Evolutionary conservation across 2,329 filamentous ascomycete genomes (phyloP).

Genomic region (Talaromyces sp.): DNA sequence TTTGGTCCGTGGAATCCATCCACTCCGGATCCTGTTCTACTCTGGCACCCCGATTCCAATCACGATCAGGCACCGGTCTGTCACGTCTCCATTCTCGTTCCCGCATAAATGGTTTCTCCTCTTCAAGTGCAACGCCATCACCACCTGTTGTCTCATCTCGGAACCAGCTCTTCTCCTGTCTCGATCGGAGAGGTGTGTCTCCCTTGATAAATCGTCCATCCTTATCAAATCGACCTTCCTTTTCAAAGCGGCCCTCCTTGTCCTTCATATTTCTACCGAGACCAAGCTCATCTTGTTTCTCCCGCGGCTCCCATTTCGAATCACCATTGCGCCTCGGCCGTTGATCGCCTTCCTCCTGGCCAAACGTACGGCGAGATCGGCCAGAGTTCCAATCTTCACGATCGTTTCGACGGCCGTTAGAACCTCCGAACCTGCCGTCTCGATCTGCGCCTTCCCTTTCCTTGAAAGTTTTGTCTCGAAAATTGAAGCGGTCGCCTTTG

Average conservation of each 20-base stretch:
- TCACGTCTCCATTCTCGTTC: slow-evolving; percentile 63
- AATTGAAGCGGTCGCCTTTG: slow-evolving; percentile 61
- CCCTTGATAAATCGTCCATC: slow-evolving; percentile 49
- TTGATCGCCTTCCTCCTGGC: slow-evolving; percentile 41
- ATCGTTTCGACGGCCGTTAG: slow-evolving; percentile 38
- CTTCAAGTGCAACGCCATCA: slow-evolving; percentile 39
- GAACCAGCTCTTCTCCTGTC: slow-evolving; percentile 71
- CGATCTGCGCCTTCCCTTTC: slow-evolving; percentile 36
- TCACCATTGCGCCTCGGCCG: slow-evolving; percentile 42
- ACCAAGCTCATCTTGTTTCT: slow-evolving; percentile 50
- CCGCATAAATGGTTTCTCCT: slow-evolving; percentile 47
- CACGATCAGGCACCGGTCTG: slow-evolving; percentile 47
- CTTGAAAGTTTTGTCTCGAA: slow-evolving; percentile 49
- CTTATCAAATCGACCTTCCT: slow-evolving; percentile 28
- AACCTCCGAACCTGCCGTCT: slow-evolving; percentile 31
- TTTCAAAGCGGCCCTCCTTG: slow-evolving; percentile 50
- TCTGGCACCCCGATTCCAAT: slow-evolving; percentile 50
- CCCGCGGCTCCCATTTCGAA: slow-evolving; percentile 41
- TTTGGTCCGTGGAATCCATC: slow-evolving; percentile 69
- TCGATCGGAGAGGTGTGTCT: slow-evolving; percentile 62
- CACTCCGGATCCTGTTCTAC: slow-evolving; percentile 84
- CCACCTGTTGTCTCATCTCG: slow-evolving; percentile 51
- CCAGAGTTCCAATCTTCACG: slow-evolving; percentile 42
- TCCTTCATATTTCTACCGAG: slow-evolving; percentile 50
- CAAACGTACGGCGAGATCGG: slow-evolving; percentile 39